Base-by-base conservation (phyloP, 2,329 filamentous ascomycete genomes). In the Taxawa tesnikishii region DNA sequence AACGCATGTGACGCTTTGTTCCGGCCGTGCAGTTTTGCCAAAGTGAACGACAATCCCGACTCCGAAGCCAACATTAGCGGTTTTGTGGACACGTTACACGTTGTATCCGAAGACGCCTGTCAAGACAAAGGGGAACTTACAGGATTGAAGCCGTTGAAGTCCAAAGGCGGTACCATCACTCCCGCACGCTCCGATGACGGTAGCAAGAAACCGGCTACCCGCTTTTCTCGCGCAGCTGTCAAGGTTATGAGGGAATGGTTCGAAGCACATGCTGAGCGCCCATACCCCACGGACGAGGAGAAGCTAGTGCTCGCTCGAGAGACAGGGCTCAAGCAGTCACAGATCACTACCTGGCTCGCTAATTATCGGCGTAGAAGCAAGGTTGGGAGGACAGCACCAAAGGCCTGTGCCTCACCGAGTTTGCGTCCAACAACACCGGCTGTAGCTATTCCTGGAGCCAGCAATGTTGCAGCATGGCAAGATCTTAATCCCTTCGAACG, bases 341-440 rank as follows among this genome's bases (percentile, higher is more conserved):
- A 94, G 49, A 88, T 94, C 45, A 79, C 78, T 8, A 93, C 92
- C 52, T 94, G 85, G 85, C 73, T 94, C 28, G 85, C 85, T 37
- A 94, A 94, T 55, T 84, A 84, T 36, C 75, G 85, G 26, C 74
- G 85, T 35, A 71, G 85, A 40, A 78, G 82, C 45, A 94, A 93
- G 60, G 75, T 80, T 33, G 73, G 76, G 29, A 65, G 72, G 2
- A 74, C 27, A 29, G 12, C 12, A 15, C 8, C 12, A 29, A 29
- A n/a, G 11, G 27, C 8, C 27, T 23, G 8, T 23, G n/a, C 8
- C 8, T 23, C 19, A 23, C 19, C 8, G 19, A 23, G 19, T n/a
- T n/a, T n/a, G 8, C 19, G 19, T n/a, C 19, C 19, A 8, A 8
- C 19, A n/a, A 23, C 8, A 8, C 8, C 19, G n/a, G 19, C 8